Base-by-base conservation (phyloP, 345 rosid genomes). In the Eucalyptus regnans region DNA sequence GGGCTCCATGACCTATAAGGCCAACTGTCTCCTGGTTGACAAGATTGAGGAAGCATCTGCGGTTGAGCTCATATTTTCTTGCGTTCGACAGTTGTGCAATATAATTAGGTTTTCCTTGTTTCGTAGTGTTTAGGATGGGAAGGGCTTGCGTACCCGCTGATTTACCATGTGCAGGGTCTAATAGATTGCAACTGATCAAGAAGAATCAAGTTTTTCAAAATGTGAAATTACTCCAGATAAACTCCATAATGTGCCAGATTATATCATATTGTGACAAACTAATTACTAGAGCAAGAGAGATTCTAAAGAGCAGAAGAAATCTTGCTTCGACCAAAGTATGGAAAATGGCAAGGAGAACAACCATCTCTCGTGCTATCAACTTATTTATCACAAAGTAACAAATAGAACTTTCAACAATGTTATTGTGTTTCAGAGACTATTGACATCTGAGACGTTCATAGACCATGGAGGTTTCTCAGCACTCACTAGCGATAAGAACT, bases 1-100 rank as follows among this genome's bases (percentile, higher is more conserved):
- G 92, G 99, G 99, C 88, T 95, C 97, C 50, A 96, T 96, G 27
- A 95, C 98, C 8, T 93, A 83, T 91, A 96, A 96, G 92, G 91
- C 94, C 50, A 91, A 92, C 92, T 58, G 89, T 16, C 90, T 93
- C 68, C 76, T 96, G 83, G 93, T 91, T 87, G 95, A 95, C 66
- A 93, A 93, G 84, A 87, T 94, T 31, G 90, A 89, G 43, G 94
- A 93, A 66, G 90, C 91, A 93, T 94, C 94, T 76, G 91, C 87
- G 46, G 89, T 94, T n/a, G 94, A 90, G 49, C 95, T 94, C 84
- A 95, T 88, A 31, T 88, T 97, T 48, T 92, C 92, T 89, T 92
- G 96, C 92, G 44, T 92, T 31, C 93, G 91, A 90, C 95, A 96
- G 96, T 99, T 95, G 88, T 10, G 25, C 41, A 16, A 37, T 66